Conservation (phyloP, 257 asterid genomes). For the Nicotiana otophora region DNA sequence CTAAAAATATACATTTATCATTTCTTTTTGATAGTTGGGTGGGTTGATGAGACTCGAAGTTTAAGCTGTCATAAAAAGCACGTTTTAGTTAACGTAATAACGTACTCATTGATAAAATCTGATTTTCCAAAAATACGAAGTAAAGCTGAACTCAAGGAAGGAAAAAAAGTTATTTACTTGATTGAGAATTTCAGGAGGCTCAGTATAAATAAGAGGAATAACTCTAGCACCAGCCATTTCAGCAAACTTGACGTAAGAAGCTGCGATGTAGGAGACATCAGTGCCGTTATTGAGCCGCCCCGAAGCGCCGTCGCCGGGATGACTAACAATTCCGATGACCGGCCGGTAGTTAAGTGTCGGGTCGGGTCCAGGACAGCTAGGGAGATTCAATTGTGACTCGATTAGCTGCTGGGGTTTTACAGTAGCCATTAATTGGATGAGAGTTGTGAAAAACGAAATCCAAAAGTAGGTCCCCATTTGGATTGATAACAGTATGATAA, state of each 20-base stretch:
- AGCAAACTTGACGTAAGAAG: slow-evolving; percentile 83
- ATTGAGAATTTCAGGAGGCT: slow-evolving; percentile 48
- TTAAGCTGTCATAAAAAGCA: too few species aligned
- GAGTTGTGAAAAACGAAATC: neutral
- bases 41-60: too few species aligned
- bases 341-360: slow-evolving; percentile 66
- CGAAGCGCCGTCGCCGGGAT: slow-evolving; percentile 93
- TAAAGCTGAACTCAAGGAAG: neutral
- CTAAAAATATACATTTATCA: too few species aligned
- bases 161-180: slow-evolving; percentile 26
- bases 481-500: neutral
- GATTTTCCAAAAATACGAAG: neutral
- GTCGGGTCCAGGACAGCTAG: slow-evolving; percentile 42
- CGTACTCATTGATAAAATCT: too few species aligned
- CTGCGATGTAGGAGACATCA: slow-evolving; percentile 75
- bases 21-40: too few species aligned
- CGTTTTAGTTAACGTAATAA: neutral
- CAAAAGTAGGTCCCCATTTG: neutral
- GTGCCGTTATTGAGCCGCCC: slow-evolving; percentile 65
- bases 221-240: slow-evolving; percentile 94
- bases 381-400: too few species aligned
- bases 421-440: neutral
- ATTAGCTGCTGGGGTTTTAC: neutral
- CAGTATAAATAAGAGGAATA: slow-evolving; percentile 75
- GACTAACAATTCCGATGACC: slow-evolving; percentile 75